Evolutionary conservation across 202 grass and related monocot genomes (phyloP), one percentile per base, ranked within the genome.

Genomic region (Cymbopogon flexuosus): DNA sequence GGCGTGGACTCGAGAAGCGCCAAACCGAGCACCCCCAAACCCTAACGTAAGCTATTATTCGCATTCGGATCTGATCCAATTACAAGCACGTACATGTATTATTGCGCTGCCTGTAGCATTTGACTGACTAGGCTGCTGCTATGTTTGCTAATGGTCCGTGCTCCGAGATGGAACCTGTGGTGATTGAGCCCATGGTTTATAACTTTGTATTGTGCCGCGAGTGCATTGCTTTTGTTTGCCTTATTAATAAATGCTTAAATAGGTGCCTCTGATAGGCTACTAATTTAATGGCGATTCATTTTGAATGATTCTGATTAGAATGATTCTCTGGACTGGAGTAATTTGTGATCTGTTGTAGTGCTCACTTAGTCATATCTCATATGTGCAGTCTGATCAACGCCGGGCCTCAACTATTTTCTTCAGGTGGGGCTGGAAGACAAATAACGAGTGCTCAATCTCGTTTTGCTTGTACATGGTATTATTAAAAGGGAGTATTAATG

Each of bases 391-490:
- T 82, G 42, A 33, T 77, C 14, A 35, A 19, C 34, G 19, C 4
- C 73, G 45, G 1, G 1, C 10, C 16, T 49, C 2, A 10, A 75
- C 51, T 67, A 33, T 43, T 79, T 88, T 76, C 18, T 62, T 68
- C 33, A 47, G 40, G 29, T 36, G 52, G 31, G 21, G 24, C 65
- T 39, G 62, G 62, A 62, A 52, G 52, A 69, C 40, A 61, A 18
- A 21, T 39, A 75, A 74, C 49, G 27, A 67, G 11, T 49, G 15
- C 16, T 16, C 49, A 68, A 64, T 70, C 63, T 71, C 9, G 40
- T 9, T 75, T 34, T 69, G 27, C 15, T 65, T 70, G 2, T 68
- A 62, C 68, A 74, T 75, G 40, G 62, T 68, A 69, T 70, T 11
- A 21, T 54, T n/a, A 74, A 41, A 61, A 58, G 15, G 47, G 58